Base-by-base conservation (phyloP, 2,329 filamentous ascomycete species). In the Scolecobasidium constrictum region DNA sequence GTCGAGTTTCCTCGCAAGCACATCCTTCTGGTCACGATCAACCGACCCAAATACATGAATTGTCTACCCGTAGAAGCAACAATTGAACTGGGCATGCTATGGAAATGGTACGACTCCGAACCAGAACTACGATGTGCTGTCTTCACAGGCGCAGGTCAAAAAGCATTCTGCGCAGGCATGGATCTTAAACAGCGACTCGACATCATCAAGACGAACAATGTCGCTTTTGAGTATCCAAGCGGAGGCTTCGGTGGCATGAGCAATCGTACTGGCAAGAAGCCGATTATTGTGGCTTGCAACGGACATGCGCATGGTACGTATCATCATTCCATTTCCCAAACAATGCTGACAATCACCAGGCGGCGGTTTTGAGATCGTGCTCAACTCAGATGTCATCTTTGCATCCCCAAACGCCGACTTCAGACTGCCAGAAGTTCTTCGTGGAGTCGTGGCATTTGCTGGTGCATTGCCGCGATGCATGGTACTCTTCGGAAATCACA, bases 131-230 rank as follows among this genome's bases (percentile, higher is more conserved):
- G 73, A 36, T 77, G 75, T 53, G 78, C 75, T 36, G 67, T 84
- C 2, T 54, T 84, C 36, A 82, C 78, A 1, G 80, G 80, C 16
- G 61, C 64, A 0, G 78, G 77, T 0, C 65, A 76, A 7, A 44
- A 60, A 33, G 77, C 78, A 1, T 84, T 84, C 53, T 83, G 77
- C 56, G 77, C 78, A 0, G 80, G 80, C 13, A 77, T 77, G 23
- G 80, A 83, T 53, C 66, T 84, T 15, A 77, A 77, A 56, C 39
- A 41, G 18, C 7, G 39, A 11, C 39, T 41, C n/a, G 39, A 41
- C 19, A 41, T 41, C 23, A 41, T 43, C 18, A 17, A 46, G n/a
- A 46, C 44, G 4, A 44, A 44, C 16, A 34, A 46, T 19, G 35
- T 44, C 19, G 44, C 40, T 3, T 37, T 38, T 16, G 50, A 53